Conservation (phyloP, 140 eudicot species). For the Erigeron philadelphicus region DNA sequence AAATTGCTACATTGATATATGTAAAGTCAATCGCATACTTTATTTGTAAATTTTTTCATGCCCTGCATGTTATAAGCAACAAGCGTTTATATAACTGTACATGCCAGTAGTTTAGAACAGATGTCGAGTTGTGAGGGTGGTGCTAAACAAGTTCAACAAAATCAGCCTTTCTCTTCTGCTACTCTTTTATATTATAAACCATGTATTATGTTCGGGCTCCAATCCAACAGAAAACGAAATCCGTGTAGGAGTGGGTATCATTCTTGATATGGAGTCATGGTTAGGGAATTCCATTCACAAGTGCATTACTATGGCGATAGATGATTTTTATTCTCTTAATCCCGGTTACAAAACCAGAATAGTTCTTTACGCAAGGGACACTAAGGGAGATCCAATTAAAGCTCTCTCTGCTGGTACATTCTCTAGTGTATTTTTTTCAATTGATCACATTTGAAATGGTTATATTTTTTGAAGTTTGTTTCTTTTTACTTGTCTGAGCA, state of each 20-base stretch:
- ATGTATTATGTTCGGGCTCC: background rate
- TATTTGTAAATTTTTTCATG: no score
- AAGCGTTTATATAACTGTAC: no score
- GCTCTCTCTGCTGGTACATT: slow-evolving; percentile 27
- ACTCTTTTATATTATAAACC: background rate
- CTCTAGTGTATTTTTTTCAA: background rate
- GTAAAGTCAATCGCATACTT: no score
- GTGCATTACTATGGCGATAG: slow-evolving; percentile 33
- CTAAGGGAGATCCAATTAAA: slow-evolving; percentile 28
- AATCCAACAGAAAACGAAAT: no score
- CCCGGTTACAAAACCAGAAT: slow-evolving; percentile 28
- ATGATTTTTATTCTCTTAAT: slow-evolving; percentile 31
- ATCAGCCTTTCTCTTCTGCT: background rate
- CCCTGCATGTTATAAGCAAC: no score
- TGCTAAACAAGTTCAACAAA: background rate
- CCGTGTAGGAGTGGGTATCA: slow-evolving; percentile 26
- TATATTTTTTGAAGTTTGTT: background rate
- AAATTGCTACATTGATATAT: no score
- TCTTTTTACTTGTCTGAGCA: slow-evolving; percentile 24
- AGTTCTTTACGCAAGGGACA: slow-evolving; percentile 21
- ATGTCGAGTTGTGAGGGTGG: background rate
- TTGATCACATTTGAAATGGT: background rate
- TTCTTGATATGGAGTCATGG: slow-evolving; percentile 35
- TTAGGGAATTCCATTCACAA: slow-evolving; percentile 25
- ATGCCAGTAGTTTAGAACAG: background rate